A percentile compares a stretch with the other conserved stretches of the same genome.
These are phyloP conservation scores for Paracamarosporium sp. DNA, from an alignment of 2,329 filamentous ascomycete species.

Conservation along the genomic window DNA sequence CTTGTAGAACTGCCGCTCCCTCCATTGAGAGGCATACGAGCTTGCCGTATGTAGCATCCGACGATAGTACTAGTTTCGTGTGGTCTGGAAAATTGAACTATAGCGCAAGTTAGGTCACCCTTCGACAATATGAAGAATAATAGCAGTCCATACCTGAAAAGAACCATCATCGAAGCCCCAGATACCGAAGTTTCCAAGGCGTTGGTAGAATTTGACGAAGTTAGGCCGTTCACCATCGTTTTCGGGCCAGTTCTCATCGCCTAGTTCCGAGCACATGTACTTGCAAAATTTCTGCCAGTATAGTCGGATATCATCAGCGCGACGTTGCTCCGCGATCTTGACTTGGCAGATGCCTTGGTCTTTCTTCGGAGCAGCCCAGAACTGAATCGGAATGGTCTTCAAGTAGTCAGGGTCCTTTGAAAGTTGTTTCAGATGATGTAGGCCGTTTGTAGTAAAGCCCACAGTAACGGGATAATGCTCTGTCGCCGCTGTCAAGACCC, in stretches of 20 bases:
- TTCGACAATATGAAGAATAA: not conserved
- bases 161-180: conserved; percentile 84
- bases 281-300: conserved; percentile 74
- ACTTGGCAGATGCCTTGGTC: conserved; percentile 68
- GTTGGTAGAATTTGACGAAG: conserved; percentile 81
- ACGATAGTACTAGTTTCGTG: conserved; percentile 81
- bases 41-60: conserved; percentile 76
- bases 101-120: not conserved
- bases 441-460: conserved; percentile 73
- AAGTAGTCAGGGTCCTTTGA: conserved; percentile 61
- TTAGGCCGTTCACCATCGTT: conserved; percentile 51
- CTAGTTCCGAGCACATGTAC: conserved; percentile 65
- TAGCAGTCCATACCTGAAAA: conserved; percentile 64
- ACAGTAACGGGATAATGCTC: conserved; percentile 68
- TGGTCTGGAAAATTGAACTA: conserved; percentile 89
- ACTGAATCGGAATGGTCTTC: conserved; percentile 63
- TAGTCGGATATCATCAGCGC: conserved; percentile 62
- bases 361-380: conserved; percentile 72
- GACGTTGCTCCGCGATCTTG: conserved; percentile 66
- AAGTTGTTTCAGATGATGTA: conserved; percentile 73
- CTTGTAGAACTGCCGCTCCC: conserved; percentile 69
- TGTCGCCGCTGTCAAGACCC: conserved; percentile 65
- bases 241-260: conserved; percentile 55
- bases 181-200: conserved; percentile 80
- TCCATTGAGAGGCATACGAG: conserved; percentile 79